Evolutionary conservation across 768 basidiomycete genomes (phyloP), one percentile per base, ranked within the genome.

Genomic region (Tricholomella constricta): DNA sequence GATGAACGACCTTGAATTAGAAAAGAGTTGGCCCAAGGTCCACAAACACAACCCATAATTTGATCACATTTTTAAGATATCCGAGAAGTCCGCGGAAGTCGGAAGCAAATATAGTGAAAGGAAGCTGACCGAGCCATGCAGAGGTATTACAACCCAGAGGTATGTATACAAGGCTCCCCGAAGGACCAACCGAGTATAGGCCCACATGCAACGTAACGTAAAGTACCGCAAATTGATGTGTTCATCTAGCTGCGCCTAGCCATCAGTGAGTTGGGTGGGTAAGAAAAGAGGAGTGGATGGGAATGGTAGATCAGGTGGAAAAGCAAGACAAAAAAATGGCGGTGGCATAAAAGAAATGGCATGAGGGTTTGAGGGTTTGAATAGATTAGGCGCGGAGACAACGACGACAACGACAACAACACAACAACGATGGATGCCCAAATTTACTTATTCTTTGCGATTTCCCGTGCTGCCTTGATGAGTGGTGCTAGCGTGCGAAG

Each of bases 401-500:
- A 42, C n/a, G 23, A 49, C 26, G 42, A 32, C 9, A 41, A 43
- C n/a, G n/a, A 23, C 17, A n/a, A 42, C 25, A 22, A 8, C 29
- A n/a, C 19, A 26, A 17, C 26, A 34, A 48, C 35, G 37, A 25
- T 41, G 54, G 44, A 37, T 12, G 25, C 32, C 26, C 20, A 37
- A 9, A 26, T 48, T 68, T 62, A 78, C 59, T 78, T 78, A 58
- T 74, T 77, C 78, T 89, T 90, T 32, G 89, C 86, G 43, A 91
- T 87, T 58, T 94, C 92, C 56, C 91, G 77, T 6, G 94, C 94
- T 11, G 93, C 92, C 68, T 94, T 95, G 79, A 96, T 96, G 35
- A 96, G 73, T 7, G 94, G 94, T 7, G 91, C 79, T 48, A 96
- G 76, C 17, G 91, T 94, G 51, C 89, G 80, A 47, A 96, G 76